Evolutionary conservation across 2,329 filamentous ascomycete genomes (phyloP), one percentile per base, ranked within the genome.

Genomic region (Talaromyces sp.): DNA sequence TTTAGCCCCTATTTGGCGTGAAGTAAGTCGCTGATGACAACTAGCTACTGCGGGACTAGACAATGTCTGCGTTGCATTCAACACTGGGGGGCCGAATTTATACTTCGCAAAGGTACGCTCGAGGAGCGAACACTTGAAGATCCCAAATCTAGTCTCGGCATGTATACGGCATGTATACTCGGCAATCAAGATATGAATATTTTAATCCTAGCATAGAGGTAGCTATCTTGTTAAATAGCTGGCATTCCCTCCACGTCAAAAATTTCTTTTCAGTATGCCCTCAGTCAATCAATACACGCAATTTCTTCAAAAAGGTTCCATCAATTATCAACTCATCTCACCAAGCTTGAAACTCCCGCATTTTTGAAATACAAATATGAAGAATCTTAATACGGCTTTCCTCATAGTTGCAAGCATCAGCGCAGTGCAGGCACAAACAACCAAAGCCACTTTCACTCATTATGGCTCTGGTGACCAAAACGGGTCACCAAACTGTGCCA

Each of bases 401-500:
- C 36, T 39, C 15, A n/a, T 39, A 15, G 36, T 17, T 39, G 44
- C 44, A 11, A 51, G 19, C 52, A 55, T 33, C 27, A 55, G 27
- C 27, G 52, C n/a, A 19, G 52, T 28, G 52, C 22, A 30, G 11
- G 52, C 52, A 22, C 52, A 55, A 55, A 19, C 22, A 55, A 19
- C 4, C 11, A 69, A 68, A 49, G 64, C 73, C n/a, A 72, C 72
- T 30, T 71, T 74, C 65, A 75, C 73, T 17, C 61, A 72, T 55
- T 76, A 77, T 62, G 73, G 73, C 32, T 62, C 69, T 15, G 69
- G 69, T 56, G 74, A 76, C 60, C 66, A 49, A 33, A 69, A 68
- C 58, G 71, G 71, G 57, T 70, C 67, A 39, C 66, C 67, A 13
- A 75, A 74, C 64, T 76, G 74, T 67, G 72, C 75, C 63, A 70